phyloP scores from a whole-genome alignment of 140 eudicot genomes.

The Stevia rebaudiana region DNA sequence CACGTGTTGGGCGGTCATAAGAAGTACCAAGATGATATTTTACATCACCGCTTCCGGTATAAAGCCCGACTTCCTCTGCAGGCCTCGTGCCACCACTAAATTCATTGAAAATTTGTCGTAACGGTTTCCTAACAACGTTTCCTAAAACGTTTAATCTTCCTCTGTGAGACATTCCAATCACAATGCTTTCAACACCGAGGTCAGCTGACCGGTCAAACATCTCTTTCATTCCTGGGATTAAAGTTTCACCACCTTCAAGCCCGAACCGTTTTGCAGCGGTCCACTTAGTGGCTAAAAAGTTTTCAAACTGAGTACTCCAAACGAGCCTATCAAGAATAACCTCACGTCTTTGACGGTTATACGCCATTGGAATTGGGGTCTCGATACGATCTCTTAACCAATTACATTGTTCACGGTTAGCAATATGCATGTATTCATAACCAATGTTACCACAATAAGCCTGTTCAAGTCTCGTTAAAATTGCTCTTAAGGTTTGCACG shows the following conservation, averaged over 20 bases:
- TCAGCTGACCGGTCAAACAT: conserved; percentile 92
- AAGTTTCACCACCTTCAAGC: conserved; percentile 90
- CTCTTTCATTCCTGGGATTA: conserved; percentile 96
- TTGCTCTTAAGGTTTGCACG: conserved; percentile 75
- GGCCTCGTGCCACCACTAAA: conserved; percentile 80
- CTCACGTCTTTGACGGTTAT: conserved; percentile 68
- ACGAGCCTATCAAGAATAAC: conserved; percentile 82
- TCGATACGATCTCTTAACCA: conserved; percentile 85
- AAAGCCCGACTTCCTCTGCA: conserved; percentile 66
- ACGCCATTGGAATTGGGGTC: conserved; percentile 67
- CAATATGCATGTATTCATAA: conserved; percentile 84
- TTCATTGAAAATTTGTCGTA: conserved; percentile 71
- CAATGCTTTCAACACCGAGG: conserved; percentile 91
- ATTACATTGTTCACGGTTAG: conserved; percentile 77
- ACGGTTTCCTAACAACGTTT: conserved; percentile 79
- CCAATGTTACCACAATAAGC: conserved; percentile 88
- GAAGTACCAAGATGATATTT: conserved; percentile 92
- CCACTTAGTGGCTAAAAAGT: conserved; percentile 90
- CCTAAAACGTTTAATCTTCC: conserved; percentile 82
- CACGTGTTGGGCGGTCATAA: conserved; percentile 89
- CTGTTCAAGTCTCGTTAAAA: conserved; percentile 81
- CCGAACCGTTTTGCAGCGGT: conserved; percentile 88
- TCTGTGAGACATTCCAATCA: conserved; percentile 91
- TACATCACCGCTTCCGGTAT: conserved; percentile 91
- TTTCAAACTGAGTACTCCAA: conserved; percentile 90